phyloP scores from a whole-genome alignment of 306 rosid species.

The Medicago arabica region DNA sequence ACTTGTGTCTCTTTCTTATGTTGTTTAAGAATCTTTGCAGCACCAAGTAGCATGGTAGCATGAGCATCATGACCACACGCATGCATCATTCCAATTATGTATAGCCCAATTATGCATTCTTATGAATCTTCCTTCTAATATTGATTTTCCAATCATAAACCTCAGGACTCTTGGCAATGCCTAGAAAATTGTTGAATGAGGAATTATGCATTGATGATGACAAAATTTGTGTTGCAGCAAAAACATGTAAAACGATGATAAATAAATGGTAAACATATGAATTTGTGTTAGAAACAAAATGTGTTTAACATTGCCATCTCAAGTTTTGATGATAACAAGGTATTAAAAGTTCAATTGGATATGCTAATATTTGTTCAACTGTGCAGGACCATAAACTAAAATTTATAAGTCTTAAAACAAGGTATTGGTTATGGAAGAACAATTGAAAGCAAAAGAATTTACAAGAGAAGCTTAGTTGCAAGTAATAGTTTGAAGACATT shows the following conservation, averaged over 20 bases:
- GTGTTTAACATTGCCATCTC: too few species aligned
- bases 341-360: too few species aligned
- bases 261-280: constrained; percentile 45
- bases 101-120: constrained; percentile 77
- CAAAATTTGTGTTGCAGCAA: constrained; percentile 36
- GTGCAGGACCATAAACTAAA: too few species aligned
- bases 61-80: constrained; percentile 97
- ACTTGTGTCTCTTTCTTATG: constrained; percentile 74
- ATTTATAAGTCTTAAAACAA: too few species aligned
- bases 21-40: constrained; percentile 83
- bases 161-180: constrained; percentile 57
- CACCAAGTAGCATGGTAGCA: constrained; percentile 90
- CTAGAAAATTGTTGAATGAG: constrained; percentile 47
- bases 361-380: too few species aligned
- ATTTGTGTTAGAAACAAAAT: too few species aligned
- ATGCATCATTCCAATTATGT: constrained; percentile 98
- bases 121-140: constrained; percentile 84
- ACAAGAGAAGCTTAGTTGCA: too few species aligned
- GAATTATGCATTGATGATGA: constrained; percentile 10
- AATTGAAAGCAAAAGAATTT: too few species aligned
- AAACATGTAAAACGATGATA: constrained; percentile 49
- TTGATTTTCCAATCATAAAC: constrained; percentile 78
- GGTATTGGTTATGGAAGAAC: too few species aligned
- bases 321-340: too few species aligned
- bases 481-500: too few species aligned